Conservation (phyloP, 2,329 filamentous ascomycete genomes). For the Claviceps capensis region DNA sequence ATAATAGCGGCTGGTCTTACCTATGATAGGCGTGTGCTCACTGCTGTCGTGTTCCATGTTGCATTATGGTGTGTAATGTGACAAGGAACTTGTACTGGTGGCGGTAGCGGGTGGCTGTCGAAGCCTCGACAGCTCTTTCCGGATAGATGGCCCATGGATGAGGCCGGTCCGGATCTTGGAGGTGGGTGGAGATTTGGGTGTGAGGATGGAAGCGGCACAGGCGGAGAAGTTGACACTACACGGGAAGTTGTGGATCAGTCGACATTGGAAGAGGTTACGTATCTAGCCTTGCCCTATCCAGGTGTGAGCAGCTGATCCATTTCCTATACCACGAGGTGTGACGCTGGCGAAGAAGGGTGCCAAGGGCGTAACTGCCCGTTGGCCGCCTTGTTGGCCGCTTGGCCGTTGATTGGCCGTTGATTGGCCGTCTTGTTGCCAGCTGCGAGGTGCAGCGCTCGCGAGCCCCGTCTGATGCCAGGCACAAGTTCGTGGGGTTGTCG, state of each 20-base stretch:
- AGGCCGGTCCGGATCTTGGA: not conserved
- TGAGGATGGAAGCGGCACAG: not conserved
- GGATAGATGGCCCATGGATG: not conserved
- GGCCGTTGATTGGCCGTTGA: too few species aligned
- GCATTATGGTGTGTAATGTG: too few species aligned
- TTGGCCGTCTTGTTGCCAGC: too few species aligned
- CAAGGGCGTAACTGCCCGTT: too few species aligned
- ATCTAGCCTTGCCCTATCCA: not conserved
- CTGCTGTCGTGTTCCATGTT: too few species aligned
- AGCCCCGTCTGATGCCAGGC: too few species aligned
- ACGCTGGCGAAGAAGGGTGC: too few species aligned
- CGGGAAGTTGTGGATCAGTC: not conserved
- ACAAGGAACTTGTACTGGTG: too few species aligned
- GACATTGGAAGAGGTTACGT: not conserved
- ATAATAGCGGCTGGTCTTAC: not conserved
- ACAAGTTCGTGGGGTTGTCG: too few species aligned
- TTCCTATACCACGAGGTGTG: not conserved
- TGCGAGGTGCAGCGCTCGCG: too few species aligned
- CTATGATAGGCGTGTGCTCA: too few species aligned
- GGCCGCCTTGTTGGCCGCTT: too few species aligned
- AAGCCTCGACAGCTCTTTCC: not conserved
- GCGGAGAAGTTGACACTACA: not conserved
- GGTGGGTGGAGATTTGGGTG: not conserved
- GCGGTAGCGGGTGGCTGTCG: not conserved
- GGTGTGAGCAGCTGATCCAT: constrained; percentile 1